Evolutionary conservation across 2,329 filamentous ascomycete genomes (phyloP).

Genomic region (Akanthomyces uredinophilus): DNA sequence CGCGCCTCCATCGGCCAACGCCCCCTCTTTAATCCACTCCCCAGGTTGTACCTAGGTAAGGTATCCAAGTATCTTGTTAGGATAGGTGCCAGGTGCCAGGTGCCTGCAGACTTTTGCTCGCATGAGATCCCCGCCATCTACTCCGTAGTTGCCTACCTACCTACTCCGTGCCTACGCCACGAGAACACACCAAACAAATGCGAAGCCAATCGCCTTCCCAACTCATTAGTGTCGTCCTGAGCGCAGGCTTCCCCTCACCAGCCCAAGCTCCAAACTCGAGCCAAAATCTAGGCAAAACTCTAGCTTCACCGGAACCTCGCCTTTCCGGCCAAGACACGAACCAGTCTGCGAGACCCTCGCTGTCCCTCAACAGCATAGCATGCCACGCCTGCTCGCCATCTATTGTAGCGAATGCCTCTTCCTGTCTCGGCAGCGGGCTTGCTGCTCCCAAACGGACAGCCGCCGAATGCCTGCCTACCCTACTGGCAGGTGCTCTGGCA

Average conservation of each 20-base stretch:
- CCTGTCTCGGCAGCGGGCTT: not conserved
- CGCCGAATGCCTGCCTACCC: not conserved
- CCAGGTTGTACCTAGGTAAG: too few relatives aligned
- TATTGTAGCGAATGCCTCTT: not conserved
- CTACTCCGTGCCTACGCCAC: not conserved
- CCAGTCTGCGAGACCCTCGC: conserved; percentile 1
- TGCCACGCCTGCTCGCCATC: not conserved
- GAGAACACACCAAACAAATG: too few relatives aligned
- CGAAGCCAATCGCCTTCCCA: not conserved
- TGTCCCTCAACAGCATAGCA: not conserved
- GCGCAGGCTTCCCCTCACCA: not conserved
- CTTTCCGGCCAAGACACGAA: conserved; percentile 10
- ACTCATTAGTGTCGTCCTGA: not conserved
- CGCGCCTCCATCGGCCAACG: too few relatives aligned
- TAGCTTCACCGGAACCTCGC: not conserved
- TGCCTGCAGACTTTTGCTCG: too few relatives aligned
- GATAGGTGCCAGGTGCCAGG: too few relatives aligned
- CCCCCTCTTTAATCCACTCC: too few relatives aligned
- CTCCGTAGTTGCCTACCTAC: not conserved
- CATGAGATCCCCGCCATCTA: too few relatives aligned
- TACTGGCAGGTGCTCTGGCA: conserved; percentile 4
- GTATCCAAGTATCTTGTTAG: too few relatives aligned
- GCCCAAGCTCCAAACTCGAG: not conserved
- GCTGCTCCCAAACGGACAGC: not conserved
- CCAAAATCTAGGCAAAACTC: not conserved